A percentile compares a stretch with the other conserved stretches of the same genome.
These are phyloP conservation scores for Jacaranda copaia DNA, from an alignment of 257 asterid genomes.

Conservation along the genomic window DNA sequence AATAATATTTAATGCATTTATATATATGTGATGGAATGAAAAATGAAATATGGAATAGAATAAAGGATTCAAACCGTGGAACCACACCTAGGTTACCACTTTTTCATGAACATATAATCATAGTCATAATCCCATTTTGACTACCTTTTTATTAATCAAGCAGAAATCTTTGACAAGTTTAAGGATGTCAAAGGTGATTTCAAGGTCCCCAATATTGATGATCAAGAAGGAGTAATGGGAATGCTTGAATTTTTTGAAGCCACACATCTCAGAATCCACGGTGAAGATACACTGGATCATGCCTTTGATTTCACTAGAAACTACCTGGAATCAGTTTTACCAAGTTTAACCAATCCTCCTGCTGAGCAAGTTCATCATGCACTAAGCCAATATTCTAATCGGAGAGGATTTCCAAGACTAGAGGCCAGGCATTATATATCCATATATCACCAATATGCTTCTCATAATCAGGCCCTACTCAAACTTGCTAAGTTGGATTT, in stretches of 20 bases:
- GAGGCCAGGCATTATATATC: slow-evolving; percentile 41
- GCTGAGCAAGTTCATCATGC: slow-evolving; percentile 36
- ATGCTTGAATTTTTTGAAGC: slow-evolving; percentile 49
- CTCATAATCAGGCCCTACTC: slow-evolving; percentile 30
- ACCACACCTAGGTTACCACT: not conserved
- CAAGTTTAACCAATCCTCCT: not conserved
- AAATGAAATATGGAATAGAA: too few species aligned
- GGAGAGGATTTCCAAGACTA: slow-evolving; percentile 37
- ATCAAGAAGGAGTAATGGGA: not conserved
- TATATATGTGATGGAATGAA: too few species aligned
- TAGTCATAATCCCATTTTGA: not conserved
- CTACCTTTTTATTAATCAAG: not conserved
- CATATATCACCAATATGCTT: slow-evolving; percentile 21
- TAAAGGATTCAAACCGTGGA: too few species aligned
- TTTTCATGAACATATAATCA: not conserved
- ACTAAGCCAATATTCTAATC: slow-evolving; percentile 11
- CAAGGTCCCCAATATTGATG: not conserved
- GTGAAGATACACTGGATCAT: slow-evolving; percentile 46
- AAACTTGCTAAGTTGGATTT: slow-evolving; percentile 42
- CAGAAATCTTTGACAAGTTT: slow-evolving; percentile 39
- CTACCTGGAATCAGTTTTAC: slow-evolving; percentile 31
- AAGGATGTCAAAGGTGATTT: slow-evolving; percentile 35
- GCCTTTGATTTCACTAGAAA: slow-evolving; percentile 36
- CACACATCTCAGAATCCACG: slow-evolving; percentile 45
- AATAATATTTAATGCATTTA: too few species aligned